Base-by-base conservation (phyloP, 164 flowering plant genomes). In the Berberis thunbergii region DNA sequence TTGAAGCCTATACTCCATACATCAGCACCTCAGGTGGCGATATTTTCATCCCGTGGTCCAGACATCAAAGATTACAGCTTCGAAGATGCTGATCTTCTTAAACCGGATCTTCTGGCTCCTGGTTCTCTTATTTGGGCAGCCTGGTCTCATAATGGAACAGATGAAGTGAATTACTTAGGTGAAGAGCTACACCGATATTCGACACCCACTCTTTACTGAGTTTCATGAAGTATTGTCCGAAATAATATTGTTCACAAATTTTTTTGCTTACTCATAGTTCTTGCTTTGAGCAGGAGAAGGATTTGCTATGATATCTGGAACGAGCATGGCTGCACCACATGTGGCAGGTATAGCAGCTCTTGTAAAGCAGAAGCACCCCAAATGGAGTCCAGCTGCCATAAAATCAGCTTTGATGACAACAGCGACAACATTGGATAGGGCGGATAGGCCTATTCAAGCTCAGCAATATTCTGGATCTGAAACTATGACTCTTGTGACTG, bases 311-410 rank as follows among this genome's bases (percentile, higher is more conserved):
- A 75, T 91, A 62, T 95, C 97, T 67, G 99, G 99, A 64, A 95
- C 99, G 26, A 91, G 97, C 81, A 95, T 95, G 99, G 97, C 97
- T 61, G 94, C 96, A 39, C 99, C 99, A 58, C 99, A 95, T 72
- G 87, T 95, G 67, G 84, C 97, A 4, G 99, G 99, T 41, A 89
- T 95, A 68, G 99, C 97, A 49, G 97, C 99, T 49, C 97, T 95
- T 49, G 65, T 95, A 68, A 89, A 95, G 85, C 96, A 86, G 82
- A 88, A 82, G 76, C 91, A 91, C 73, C 97, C 91, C 43, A 76
- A 68, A 4, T 91, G 97, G 97, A 89, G 97, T 69, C 96, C 97
- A 50, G 86, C 97, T 48, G 97, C 96, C 56, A 86, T 91, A 42
- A 89, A 89, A 73, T 95, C 99, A 9, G 96, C 99, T 62, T 73